Conservation (phyloP, 441 rosid species). For the Erodium trifolium region DNA sequence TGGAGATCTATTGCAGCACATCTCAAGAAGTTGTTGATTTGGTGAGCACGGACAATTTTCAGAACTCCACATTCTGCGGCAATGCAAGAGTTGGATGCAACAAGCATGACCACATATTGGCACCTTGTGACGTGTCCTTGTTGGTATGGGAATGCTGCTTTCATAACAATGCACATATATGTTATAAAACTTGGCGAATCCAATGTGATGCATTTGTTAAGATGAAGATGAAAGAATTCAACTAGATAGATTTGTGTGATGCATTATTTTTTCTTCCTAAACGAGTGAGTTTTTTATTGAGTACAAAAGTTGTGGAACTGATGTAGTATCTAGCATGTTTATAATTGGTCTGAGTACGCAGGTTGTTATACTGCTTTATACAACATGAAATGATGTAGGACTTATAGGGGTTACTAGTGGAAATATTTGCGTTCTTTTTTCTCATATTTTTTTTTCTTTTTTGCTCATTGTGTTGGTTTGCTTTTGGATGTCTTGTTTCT, state of each 20-base stretch:
- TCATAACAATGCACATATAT: not conserved
- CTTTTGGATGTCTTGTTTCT: constrained; percentile 16
- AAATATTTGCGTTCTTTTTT: not conserved
- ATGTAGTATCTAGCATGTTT: not conserved
- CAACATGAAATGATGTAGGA: constrained; percentile 1
- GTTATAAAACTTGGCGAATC: not conserved
- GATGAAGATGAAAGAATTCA: not conserved
- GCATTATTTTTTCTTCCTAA: constrained; percentile 1
- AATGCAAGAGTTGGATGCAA: constrained; percentile 37
- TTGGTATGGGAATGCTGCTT: constrained; percentile 58
- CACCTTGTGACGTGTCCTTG: constrained; percentile 49
- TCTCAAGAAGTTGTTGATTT: constrained; percentile 34
- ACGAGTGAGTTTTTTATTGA: not conserved
- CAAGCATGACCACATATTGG: constrained; percentile 42
- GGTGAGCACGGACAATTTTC: constrained; percentile 24
- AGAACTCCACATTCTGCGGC: constrained; percentile 33
- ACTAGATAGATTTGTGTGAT: not conserved
- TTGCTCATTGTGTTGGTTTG: not conserved
- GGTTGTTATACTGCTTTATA: not conserved
- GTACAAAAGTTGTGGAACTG: not conserved
- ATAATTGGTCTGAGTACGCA: not conserved
- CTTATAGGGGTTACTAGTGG: not conserved
- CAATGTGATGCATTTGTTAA: constrained; percentile 7
- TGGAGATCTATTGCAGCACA: constrained; percentile 67
- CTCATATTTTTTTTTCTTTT: not conserved